Conservation (phyloP, 1,284 basidiomycete species). For the Peniophora sp. region DNA sequence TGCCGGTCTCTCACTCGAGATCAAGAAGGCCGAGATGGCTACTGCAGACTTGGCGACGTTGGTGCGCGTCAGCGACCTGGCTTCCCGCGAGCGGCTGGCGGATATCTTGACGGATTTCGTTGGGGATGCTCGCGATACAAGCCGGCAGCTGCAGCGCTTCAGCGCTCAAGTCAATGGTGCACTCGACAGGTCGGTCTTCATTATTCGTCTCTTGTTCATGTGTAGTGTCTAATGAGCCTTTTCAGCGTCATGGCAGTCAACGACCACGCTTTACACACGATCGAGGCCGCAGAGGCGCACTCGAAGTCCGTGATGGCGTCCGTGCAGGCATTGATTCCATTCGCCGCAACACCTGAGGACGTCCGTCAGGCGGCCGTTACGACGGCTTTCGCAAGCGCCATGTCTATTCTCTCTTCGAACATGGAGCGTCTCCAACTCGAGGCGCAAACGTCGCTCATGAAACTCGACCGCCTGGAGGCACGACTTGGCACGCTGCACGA, state of each 20-base stretch:
- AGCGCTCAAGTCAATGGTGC: conserved; percentile 57
- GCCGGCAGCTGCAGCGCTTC: conserved; percentile 48
- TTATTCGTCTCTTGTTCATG: not conserved
- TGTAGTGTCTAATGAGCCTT: not conserved
- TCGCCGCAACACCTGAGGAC: conserved; percentile 12
- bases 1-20: conserved; percentile 50
- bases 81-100: conserved; percentile 48
- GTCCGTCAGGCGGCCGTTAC: conserved; percentile 35
- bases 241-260: conserved; percentile 62
- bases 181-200: conserved; percentile 52
- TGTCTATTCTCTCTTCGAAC: conserved; percentile 46
- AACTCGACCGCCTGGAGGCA: conserved; percentile 55
- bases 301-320: conserved; percentile 20
- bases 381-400: conserved; percentile 49
- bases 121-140: conserved; percentile 49
- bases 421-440: conserved; percentile 54
- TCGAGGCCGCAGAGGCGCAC: conserved; percentile 39
- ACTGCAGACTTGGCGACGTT: conserved; percentile 55
- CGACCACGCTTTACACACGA: conserved; percentile 54
- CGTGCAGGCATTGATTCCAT: conserved; percentile 25
- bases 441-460: conserved; percentile 43
- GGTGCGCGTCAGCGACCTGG: conserved; percentile 52
- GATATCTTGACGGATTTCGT: conserved; percentile 44
- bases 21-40: conserved; percentile 72
- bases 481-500: conserved; percentile 48